Evolutionary conservation across 1,139 yeast species (phyloP), one percentile per base, ranked within the genome.

Genomic region (Zygosaccharomyces pseudobailii): DNA sequence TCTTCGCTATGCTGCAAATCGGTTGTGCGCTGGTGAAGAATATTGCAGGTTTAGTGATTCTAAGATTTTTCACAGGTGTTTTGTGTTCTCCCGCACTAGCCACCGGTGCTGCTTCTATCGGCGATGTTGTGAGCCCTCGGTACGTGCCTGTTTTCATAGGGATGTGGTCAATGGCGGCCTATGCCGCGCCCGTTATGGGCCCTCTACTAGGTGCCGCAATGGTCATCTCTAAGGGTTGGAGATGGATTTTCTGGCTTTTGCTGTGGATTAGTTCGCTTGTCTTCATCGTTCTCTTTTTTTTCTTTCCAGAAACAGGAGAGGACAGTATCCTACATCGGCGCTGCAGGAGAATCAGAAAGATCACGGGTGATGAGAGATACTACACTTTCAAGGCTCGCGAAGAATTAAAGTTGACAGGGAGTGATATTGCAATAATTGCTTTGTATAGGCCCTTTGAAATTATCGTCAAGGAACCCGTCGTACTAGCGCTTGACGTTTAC

Each of bases 141-240:
- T 69, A 30, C 57, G 71, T 53, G 70, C 78, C 48, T 63, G 10
- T 72, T 70, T 80, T 67, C 58, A 40, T 70, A 59, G 79, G 59
- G 40, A 64, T 68, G 47, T 79, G 71, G 82, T 80, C 75, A 63
- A 73, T 55, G 48, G 78, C 65, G 62, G 79, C 74, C 58, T 81
- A 71, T 56, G 71, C 65, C 51, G 88, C 87, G 39, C 86, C 87
- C 0, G 74, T 75, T 23, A 55, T 80, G 31, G 89, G 87, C 3
- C 88, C 88, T 4, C 63, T 82, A 19, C 67, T 83, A 42, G 81
- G 82, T 44, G 78, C 56, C 63, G 69, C 67, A 67, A 71, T 55
- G 71, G 74, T 50, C 67, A 63, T 69, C 68, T 61, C 71, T 65
- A 50, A 70, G 73, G 60, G 49, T 23, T 75, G 78, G 78, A 66